Percentiles rank a stretch among this genome's conserved stretches.
Conservation (phyloP, 2,329 filamentous ascomycete genomes). For the Microcyclospora pomicola region DNA sequence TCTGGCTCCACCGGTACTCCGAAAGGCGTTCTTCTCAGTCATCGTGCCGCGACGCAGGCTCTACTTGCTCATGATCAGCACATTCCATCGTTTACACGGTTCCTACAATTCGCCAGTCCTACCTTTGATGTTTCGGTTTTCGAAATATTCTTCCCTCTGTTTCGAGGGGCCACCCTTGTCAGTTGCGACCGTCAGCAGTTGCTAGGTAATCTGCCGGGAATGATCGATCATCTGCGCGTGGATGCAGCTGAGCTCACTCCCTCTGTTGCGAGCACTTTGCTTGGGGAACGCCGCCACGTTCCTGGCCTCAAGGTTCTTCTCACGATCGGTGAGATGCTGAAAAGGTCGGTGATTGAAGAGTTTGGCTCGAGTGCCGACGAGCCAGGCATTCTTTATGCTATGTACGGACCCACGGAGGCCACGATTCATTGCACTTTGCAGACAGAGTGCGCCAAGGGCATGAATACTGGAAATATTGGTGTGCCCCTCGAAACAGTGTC, state of each 20-base stretch:
- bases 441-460: constrained; percentile 42
- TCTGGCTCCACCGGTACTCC: constrained; percentile 53
- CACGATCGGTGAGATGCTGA: constrained; percentile 91
- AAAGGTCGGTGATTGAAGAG: constrained; percentile 57
- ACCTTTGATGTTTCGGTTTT: constrained; percentile 94
- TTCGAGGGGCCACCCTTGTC: constrained; percentile 59
- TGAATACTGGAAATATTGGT: constrained; percentile 57
- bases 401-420: constrained; percentile 90
- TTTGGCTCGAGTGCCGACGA: constrained; percentile 49
- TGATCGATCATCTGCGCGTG: constrained; percentile 51
- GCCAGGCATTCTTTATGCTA: constrained; percentile 64
- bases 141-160: constrained; percentile 82
- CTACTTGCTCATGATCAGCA: constrained; percentile 67
- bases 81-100: constrained; percentile 62
- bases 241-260: constrained; percentile 85
- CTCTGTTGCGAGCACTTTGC: constrained; percentile 66
- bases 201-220: constrained; percentile 58
- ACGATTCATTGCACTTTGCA: constrained; percentile 81
- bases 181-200: constrained; percentile 55
- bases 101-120: constrained; percentile 81
- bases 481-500: constrained; percentile 69
- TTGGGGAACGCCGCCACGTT: constrained; percentile 52
- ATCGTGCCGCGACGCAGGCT: constrained; percentile 66
- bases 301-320: constrained; percentile 58
- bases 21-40: constrained; percentile 75